These are phyloP conservation scores for Ogataea glucozyma DNA, from an alignment of 805 yeast species.

Conservation along the genomic window DNA sequence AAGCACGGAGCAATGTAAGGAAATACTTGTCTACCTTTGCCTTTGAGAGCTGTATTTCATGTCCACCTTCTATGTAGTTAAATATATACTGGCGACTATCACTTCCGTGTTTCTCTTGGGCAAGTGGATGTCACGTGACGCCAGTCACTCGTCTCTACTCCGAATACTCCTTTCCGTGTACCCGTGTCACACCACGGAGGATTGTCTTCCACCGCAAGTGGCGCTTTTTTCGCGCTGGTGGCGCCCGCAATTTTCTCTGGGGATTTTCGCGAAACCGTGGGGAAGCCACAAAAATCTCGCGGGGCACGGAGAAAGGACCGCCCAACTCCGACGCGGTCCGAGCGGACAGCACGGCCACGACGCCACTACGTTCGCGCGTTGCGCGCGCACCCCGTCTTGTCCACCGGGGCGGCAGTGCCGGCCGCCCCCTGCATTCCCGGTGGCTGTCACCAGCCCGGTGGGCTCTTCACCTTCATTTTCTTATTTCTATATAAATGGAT, in stretches of 20 bases:
- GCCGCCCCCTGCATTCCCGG: not conserved
- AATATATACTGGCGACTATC: no score
- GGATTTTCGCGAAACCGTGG: not conserved
- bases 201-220: slow-evolving; percentile 12
- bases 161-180: slow-evolving; percentile 8
- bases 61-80: no score
- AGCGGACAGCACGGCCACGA: no score
- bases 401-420: not conserved
- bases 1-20: no score
- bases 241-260: slow-evolving; percentile 5
- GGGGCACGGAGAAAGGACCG: no score
- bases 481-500: slow-evolving; percentile 3
- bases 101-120: no score
- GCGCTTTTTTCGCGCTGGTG: slow-evolving; percentile 7
- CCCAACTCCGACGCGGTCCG: slow-evolving; percentile 8
- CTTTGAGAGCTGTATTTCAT: no score
- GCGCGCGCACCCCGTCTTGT: no score
- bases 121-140: slow-evolving; percentile 1
- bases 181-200: slow-evolving; percentile 14
- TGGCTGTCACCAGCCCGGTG: slow-evolving; percentile 5
- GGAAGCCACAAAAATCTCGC: no score
- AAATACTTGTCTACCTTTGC: no score
- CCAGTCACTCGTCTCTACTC: not conserved
- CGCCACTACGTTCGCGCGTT: no score
- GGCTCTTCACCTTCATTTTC: not conserved